Percentiles rank a stretch among this genome's conserved stretches.
These are phyloP conservation scores for Beauveria scarabaeidicola DNA, from an alignment of 2,329 filamentous ascomycete genomes.

Conservation along the genomic window DNA sequence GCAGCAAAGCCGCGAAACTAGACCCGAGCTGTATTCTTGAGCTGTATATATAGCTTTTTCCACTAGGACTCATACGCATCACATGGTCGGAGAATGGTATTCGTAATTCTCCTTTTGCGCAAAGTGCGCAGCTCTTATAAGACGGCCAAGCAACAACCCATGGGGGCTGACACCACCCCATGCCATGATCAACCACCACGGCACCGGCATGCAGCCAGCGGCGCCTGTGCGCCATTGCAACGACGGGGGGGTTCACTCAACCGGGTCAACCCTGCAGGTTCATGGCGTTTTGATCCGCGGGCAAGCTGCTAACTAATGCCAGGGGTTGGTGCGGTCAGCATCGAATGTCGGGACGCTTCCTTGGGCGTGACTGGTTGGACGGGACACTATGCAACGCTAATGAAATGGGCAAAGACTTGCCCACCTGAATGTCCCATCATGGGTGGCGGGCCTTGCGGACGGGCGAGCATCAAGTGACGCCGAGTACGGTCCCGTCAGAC, in stretches of 20 bases:
- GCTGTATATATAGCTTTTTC: slow-evolving; percentile 5
- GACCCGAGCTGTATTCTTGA: background rate
- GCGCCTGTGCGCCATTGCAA: background rate
- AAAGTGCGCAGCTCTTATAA: background rate
- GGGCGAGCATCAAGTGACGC: slow-evolving; percentile 9
- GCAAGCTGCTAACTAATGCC: background rate
- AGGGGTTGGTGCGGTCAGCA: slow-evolving; percentile 3
- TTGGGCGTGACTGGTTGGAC: slow-evolving; percentile 7
- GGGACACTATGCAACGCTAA: slow-evolving; percentile 1
- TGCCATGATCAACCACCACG: background rate
- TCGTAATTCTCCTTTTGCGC: background rate
- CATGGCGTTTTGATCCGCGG: background rate
- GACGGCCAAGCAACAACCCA: background rate
- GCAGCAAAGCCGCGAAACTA: background rate
- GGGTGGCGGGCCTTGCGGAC: background rate
- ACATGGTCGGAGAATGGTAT: background rate
- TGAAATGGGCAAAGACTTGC: background rate
- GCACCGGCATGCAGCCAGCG: background rate
- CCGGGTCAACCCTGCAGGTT: slow-evolving; percentile 4
- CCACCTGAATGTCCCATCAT: slow-evolving; percentile 2
- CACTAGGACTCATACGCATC: background rate
- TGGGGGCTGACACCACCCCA: slow-evolving; percentile 5
- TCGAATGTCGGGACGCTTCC: background rate
- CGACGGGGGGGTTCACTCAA: background rate
- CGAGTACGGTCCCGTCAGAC: slow-evolving; percentile 9